Base-by-base conservation (phyloP, 192 early-diverging fungal species). In the Coemansia sp. region DNA sequence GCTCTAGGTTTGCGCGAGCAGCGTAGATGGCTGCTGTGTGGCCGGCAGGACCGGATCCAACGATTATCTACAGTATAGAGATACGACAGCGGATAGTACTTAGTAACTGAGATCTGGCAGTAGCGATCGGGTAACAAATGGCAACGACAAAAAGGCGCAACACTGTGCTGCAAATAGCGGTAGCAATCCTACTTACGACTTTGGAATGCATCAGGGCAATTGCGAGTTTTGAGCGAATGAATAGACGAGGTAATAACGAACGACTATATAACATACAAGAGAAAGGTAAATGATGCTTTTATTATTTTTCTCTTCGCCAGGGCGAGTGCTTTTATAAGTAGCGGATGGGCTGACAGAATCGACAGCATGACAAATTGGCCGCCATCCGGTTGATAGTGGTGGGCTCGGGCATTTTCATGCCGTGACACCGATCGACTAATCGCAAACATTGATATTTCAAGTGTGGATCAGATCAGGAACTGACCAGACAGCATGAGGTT, bases 21-120 rank as follows among this genome's bases (percentile, higher is more conserved):
- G 93, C 84, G 77, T 98, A 99, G 66, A 98, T 93, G 45, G 95
- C 95, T 14, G 97, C 97, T 17, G 95, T 98, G 87, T 99, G 96
- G 39, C 93, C 97, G 54, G 97, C 94, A 62, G 97, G 97, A 8
- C 97, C 97, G 8, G 93, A 95, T 60, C 96, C 96, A 51, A 97
- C 85, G 77, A 97, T 91, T 45, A 88, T 53, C 70, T 72, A 72
- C 56, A 71, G 35, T 2, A 35, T 31, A n/a, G 4, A 10, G 44
- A 60, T 6, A 17, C 11, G n/a, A 54, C 34, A 21, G 34, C 56
- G 35, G 3, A 3, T 46, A 46, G 19, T 17, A 31, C 9, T 45
- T 39, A 24, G 54, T 7, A 27, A 41, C 36, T 29, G 13, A n/a
- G 44, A 2, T 46, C 44, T 46, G 44, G 3, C 17, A 16, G 3